A percentile compares a stretch with the other conserved stretches of the same genome.
These are phyloP conservation scores for Arachis stenosperma DNA, from an alignment of 306 rosid species.

Conservation along the genomic window DNA sequence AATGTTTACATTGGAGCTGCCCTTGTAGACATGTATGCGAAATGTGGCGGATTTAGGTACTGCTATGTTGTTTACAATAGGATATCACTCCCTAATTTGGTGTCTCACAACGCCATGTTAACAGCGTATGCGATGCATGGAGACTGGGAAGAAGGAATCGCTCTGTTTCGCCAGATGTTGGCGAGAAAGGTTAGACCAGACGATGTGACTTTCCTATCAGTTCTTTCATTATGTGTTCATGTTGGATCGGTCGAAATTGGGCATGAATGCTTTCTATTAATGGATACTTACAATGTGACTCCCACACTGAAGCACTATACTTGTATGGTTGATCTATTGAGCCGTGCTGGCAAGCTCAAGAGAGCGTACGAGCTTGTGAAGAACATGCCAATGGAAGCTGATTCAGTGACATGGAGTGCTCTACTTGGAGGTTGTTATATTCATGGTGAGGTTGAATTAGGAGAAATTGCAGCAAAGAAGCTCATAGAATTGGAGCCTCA, in stretches of 20 bases:
- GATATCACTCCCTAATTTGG: constrained; percentile 59
- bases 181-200: constrained; percentile 52
- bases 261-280: constrained; percentile 51
- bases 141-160: constrained; percentile 58
- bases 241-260: constrained; percentile 53
- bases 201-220: constrained; percentile 55
- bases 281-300: constrained; percentile 46
- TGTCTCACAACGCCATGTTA: constrained; percentile 62
- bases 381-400: constrained; percentile 59
- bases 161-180: constrained; percentile 47
- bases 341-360: constrained; percentile 53
- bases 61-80: constrained; percentile 48
- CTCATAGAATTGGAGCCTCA: constrained; percentile 59
- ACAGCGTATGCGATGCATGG: constrained; percentile 69
- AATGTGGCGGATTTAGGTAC: constrained; percentile 57
- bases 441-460: constrained; percentile 45
- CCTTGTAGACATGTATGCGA: constrained; percentile 66
- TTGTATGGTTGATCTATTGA: constrained; percentile 64
- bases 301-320: constrained; percentile 69
- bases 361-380: constrained; percentile 51
- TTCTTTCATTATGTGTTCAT: constrained; percentile 61
- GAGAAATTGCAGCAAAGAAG: constrained; percentile 57
- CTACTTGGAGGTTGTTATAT: constrained; percentile 63
- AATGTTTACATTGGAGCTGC: constrained; percentile 54
- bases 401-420: constrained; percentile 61